Conservation (phyloP, 352 stramenopile species). For the Globisporangium irregulare region DNA sequence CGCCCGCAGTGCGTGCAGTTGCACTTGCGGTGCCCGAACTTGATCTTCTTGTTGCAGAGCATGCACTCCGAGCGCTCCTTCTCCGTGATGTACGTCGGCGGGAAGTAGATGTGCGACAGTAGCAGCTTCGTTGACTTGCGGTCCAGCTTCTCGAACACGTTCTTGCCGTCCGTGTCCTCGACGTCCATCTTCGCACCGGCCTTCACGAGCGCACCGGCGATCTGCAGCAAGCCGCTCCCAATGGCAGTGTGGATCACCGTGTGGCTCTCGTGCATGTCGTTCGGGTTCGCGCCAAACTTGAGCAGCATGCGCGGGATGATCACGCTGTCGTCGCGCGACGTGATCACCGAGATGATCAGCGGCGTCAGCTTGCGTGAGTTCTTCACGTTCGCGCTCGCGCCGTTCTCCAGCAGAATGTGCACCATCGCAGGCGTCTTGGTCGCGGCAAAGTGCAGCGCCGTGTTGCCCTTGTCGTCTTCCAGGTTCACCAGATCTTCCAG, state of each 20-base stretch:
- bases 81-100: conserved; percentile 82
- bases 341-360: conserved; percentile 87
- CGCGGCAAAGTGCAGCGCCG: conserved; percentile 80
- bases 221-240: conserved; percentile 54
- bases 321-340: conserved; percentile 75
- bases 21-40: conserved; percentile 81
- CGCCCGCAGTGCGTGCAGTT: conserved; percentile 86
- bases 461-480: conserved; percentile 88
- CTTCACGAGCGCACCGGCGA: conserved; percentile 72
- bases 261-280: conserved; percentile 87
- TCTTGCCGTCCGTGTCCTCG: conserved; percentile 79
- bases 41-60: conserved; percentile 85
- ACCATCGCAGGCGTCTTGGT: conserved; percentile 86
- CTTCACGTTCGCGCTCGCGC: conserved; percentile 81
- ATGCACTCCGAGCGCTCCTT: conserved; percentile 84
- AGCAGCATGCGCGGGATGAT: conserved; percentile 87
- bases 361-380: conserved; percentile 84
- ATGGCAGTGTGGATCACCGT: conserved; percentile 87
- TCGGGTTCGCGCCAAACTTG: conserved; percentile 85
- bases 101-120: conserved; percentile 85
- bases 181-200: conserved; percentile 88
- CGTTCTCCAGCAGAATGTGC: conserved; percentile 72
- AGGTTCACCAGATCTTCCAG: conserved; percentile 80
- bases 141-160: conserved; percentile 82
- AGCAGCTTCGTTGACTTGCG: conserved; percentile 68